A percentile compares a stretch with the other conserved stretches of the same genome.
Evolutionary conservation across 2,329 filamentous ascomycete genomes (phyloP).

Genomic region (Aspergillus ochraceus): DNA sequence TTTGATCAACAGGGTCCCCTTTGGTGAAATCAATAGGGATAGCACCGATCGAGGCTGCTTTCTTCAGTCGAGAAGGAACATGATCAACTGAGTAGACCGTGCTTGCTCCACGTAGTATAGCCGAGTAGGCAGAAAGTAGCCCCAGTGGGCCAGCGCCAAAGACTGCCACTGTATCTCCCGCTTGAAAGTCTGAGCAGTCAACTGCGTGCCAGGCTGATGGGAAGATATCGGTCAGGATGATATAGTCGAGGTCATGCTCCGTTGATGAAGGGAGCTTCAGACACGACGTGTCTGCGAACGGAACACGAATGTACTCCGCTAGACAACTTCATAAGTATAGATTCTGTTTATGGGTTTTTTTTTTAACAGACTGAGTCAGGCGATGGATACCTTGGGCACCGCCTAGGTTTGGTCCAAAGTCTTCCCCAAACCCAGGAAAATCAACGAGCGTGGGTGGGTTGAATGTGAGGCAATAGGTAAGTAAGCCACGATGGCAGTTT

Average conservation of each 20-base stretch:
- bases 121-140: conserved; percentile 65
- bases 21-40: conserved; percentile 62
- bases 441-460: background rate
- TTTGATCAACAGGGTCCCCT: conserved; percentile 43
- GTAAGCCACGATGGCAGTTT: background rate
- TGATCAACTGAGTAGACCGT: conserved; percentile 63
- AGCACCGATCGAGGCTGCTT: conserved; percentile 57
- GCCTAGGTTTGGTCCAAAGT: conserved; percentile 6
- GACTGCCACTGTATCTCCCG: conserved; percentile 59
- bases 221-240: conserved; percentile 39
- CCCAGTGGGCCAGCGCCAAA: conserved; percentile 66
- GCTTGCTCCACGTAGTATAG: conserved; percentile 59
- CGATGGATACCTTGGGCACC: conserved; percentile 13
- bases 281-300: conserved; percentile 16
- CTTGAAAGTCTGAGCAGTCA: conserved; percentile 37
- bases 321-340: background rate
- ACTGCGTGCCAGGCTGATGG: conserved; percentile 42
- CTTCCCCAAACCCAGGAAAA: background rate
- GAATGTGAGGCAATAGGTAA: background rate
- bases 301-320: conserved; percentile 21
- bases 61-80: conserved; percentile 57
- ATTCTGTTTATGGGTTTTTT: background rate
- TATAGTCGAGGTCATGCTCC: conserved; percentile 21
- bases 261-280: conserved; percentile 3
- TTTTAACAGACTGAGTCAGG: too few species aligned